Conservation (phyloP, 768 basidiomycete genomes). For the Lentinula sp. region DNA sequence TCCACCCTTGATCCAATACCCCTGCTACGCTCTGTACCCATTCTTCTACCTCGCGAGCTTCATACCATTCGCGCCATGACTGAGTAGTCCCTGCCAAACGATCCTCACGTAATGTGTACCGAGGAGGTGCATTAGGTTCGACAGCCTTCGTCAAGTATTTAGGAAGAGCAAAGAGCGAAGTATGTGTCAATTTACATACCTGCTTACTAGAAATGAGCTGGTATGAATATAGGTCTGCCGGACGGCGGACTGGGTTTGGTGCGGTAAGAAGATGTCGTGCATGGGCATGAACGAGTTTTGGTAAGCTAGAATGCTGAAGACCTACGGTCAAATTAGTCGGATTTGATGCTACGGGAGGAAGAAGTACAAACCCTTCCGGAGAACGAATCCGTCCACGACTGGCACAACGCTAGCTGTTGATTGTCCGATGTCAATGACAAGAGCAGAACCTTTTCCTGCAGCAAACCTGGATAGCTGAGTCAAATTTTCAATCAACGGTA, state of each 20-base stretch:
- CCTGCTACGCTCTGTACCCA: conserved; percentile 89
- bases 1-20: conserved; percentile 83
- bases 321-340: conserved; percentile 39
- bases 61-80: conserved; percentile 78
- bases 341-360: background rate
- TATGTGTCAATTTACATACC: conserved; percentile 30
- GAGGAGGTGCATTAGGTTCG: conserved; percentile 58
- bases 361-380: conserved; percentile 70
- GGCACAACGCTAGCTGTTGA: conserved; percentile 88
- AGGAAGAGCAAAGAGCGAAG: background rate
- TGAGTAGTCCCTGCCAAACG: conserved; percentile 66
- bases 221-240: conserved; percentile 73
- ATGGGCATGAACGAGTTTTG: conserved; percentile 76
- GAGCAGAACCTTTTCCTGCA: conserved; percentile 93
- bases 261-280: conserved; percentile 60
- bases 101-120: conserved; percentile 71
- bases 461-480: conserved; percentile 61
- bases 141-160: conserved; percentile 51
- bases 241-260: conserved; percentile 41
- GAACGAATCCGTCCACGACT: conserved; percentile 95
- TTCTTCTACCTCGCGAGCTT: conserved; percentile 81
- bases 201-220: conserved; percentile 84
- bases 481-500: conserved; percentile 5
- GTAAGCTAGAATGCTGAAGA: conserved; percentile 67
- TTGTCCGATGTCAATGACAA: conserved; percentile 92